Evolutionary conservation across 306 rosid species (phyloP).

Genomic region (Fragaria ananassa): DNA sequence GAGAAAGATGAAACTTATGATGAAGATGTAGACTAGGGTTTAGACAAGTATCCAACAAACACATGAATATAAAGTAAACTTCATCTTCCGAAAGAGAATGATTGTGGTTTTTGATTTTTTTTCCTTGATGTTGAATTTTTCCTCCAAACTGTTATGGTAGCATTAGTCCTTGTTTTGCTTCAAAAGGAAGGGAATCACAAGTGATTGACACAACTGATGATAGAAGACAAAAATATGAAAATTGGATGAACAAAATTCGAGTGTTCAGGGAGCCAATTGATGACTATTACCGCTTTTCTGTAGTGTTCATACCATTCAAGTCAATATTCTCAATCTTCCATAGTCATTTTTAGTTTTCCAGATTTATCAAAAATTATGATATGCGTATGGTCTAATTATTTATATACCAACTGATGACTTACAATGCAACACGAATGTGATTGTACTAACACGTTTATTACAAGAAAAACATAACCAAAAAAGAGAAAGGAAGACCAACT

Average conservation of each 20-base stretch:
- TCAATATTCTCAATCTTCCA: too few species aligned
- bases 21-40: constrained; percentile 52
- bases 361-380: too few species aligned
- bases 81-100: constrained; percentile 65
- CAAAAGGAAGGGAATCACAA: constrained; percentile 26
- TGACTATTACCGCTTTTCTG: not conserved
- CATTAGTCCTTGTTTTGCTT: constrained; percentile 32
- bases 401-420: too few species aligned
- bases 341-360: too few species aligned
- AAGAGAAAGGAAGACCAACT: not conserved
- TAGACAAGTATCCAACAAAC: constrained; percentile 50
- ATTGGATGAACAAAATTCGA: not conserved
- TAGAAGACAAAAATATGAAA: constrained; percentile 11
- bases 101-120: constrained; percentile 47
- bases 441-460: not conserved
- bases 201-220: constrained; percentile 13
- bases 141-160: constrained; percentile 31
- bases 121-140: constrained; percentile 51
- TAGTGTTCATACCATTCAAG: too few species aligned
- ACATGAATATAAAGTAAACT: constrained; percentile 44
- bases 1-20: constrained; percentile 42
- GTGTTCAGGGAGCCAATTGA: not conserved
- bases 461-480: not conserved
- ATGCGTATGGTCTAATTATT: too few species aligned
- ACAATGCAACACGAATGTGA: not conserved